Evolutionary conservation across 805 yeast species (phyloP), one percentile per base, ranked within the genome.

Genomic region (Candida maris): DNA sequence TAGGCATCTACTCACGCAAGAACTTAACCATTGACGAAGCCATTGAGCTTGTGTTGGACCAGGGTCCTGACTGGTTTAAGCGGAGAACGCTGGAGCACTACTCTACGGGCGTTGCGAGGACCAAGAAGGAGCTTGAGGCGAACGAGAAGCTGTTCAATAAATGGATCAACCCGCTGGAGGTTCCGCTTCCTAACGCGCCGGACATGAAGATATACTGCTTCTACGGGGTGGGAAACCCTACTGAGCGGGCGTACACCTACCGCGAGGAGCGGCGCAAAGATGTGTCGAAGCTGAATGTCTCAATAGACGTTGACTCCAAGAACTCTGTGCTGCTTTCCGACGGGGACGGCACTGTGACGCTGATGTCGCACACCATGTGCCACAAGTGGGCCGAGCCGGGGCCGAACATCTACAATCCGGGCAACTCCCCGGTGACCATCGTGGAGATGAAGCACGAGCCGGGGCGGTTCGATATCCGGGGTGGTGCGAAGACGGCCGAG

Each of bases 401-500:
- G 16, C 69, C 75, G 20, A 75, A 81, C 38, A 68, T 76, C 48
- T 85, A 71, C 61, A 93, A 93, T 57, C 98, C 98, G 2, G 95
- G 85, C 1, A 70, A 73, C 6, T 62, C 77, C 2, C 52, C 68
- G 14, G 94, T 91, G 15, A 89, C 77, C 16, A 71, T 88, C 32
- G 96, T 91, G 10, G 98, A 93, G 62, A 82, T 93, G 67, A 74
- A 76, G 51, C 96, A 93, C 54, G 94, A 89, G 56, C 98, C 98
- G 0, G 95, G 86, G 54, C 67, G 85, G 47, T 88, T 85, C 52
- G 98, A 93, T 64, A 85, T 93, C 22, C 74, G 98, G 46, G 98
- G 98, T 18, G 98, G 98, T 10, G 94, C 96, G 8, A 85, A 84
- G 57, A 91, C 97, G 1, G 97, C 97, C 1, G 98, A 93, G 52